Evolutionary conservation across 1,284 basidiomycete genomes (phyloP).

Genomic region (Ganoderma lucidum): DNA sequence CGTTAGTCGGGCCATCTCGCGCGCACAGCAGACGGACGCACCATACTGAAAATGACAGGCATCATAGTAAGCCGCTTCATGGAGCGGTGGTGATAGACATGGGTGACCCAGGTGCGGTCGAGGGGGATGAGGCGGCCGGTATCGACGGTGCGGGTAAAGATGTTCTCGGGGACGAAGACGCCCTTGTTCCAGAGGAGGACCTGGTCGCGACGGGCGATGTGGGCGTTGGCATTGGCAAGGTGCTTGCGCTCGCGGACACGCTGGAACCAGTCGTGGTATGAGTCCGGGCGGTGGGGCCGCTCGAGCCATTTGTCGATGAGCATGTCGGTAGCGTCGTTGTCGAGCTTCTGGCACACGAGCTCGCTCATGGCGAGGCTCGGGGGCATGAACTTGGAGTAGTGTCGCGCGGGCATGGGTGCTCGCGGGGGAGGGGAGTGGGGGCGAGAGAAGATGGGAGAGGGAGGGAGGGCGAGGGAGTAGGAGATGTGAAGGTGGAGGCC

Average conservation of each 20-base stretch:
- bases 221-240: slow-evolving; percentile 44
- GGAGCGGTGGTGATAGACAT: slow-evolving; percentile 77
- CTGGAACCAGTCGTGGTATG: slow-evolving; percentile 78
- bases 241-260: slow-evolving; percentile 71
- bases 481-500: slow-evolving; percentile 21
- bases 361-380: slow-evolving; percentile 75
- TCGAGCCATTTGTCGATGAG: slow-evolving; percentile 85
- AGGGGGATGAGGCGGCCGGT: slow-evolving; percentile 77
- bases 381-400: slow-evolving; percentile 71
- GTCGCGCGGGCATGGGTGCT: slow-evolving; percentile 40
- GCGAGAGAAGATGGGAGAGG: slow-evolving; percentile 10
- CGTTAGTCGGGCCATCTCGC: not conserved
- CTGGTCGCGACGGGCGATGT: slow-evolving; percentile 57
- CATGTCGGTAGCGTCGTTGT: slow-evolving; percentile 75
- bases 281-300: slow-evolving; percentile 65
- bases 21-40: slow-evolving; percentile 40
- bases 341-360: slow-evolving; percentile 76
- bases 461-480: slow-evolving; percentile 8
- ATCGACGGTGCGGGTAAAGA: slow-evolving; percentile 78
- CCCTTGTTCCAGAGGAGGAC: slow-evolving; percentile 78
- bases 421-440: slow-evolving; percentile 3
- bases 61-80: slow-evolving; percentile 79
- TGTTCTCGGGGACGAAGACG: slow-evolving; percentile 76
- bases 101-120: slow-evolving; percentile 80
- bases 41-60: slow-evolving; percentile 82